Evolutionary conservation across 1,284 basidiomycete species (phyloP).

Genomic region (Macrocybe sp.): DNA sequence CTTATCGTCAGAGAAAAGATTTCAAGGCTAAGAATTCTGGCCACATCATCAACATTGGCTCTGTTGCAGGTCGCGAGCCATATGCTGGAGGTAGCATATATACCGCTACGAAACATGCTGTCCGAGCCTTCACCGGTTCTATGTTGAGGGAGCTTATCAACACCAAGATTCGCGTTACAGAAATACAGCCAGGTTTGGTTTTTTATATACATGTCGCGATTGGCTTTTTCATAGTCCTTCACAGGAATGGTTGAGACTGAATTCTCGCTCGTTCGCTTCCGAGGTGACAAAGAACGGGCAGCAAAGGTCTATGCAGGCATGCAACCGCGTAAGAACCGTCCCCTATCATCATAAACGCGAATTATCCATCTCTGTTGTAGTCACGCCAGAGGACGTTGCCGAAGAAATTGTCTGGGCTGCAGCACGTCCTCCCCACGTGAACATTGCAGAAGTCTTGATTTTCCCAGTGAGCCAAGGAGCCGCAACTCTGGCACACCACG

Average conservation of each 20-base stretch:
- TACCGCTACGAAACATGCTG: slow-evolving; percentile 85
- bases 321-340: slow-evolving; percentile 57
- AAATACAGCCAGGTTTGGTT: slow-evolving; percentile 80
- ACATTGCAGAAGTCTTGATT: slow-evolving; percentile 77
- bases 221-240: slow-evolving; percentile 4
- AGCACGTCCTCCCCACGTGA: slow-evolving; percentile 80
- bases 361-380: slow-evolving; percentile 28
- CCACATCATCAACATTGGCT: slow-evolving; percentile 95
- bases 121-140: slow-evolving; percentile 83
- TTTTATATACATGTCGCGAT: not conserved
- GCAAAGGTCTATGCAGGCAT: slow-evolving; percentile 89
- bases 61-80: slow-evolving; percentile 87
- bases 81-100: slow-evolving; percentile 87
- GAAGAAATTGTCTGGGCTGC: slow-evolving; percentile 98
- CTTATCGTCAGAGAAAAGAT: slow-evolving; percentile 45
- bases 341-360: not conserved
- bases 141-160: slow-evolving; percentile 86
- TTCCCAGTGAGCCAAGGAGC: slow-evolving; percentile 81
- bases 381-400: slow-evolving; percentile 82
- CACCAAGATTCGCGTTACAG: slow-evolving; percentile 87
- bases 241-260: slow-evolving; percentile 88
- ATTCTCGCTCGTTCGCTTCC: slow-evolving; percentile 86
- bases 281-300: slow-evolving; percentile 77
- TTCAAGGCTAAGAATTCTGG: slow-evolving; percentile 88
- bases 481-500: slow-evolving; percentile 54